Conservation (phyloP, 208 protist genomes). For the Crithidia sp. region DNA sequence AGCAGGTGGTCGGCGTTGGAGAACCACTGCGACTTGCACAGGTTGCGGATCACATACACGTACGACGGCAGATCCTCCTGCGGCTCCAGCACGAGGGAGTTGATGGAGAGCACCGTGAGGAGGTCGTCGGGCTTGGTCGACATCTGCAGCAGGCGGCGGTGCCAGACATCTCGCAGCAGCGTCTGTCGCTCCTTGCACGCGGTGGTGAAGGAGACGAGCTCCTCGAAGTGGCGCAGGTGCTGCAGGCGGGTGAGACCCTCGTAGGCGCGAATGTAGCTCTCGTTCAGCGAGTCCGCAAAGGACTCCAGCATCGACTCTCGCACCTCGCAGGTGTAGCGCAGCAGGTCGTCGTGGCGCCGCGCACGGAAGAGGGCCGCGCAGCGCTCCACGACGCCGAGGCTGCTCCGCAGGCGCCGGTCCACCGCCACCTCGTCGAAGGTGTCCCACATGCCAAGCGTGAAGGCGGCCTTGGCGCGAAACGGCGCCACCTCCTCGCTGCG, state of each 20-base stretch:
- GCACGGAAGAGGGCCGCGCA: conserved; percentile 80
- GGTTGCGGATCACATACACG: conserved; percentile 94
- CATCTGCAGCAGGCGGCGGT: conserved; percentile 82
- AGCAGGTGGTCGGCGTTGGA: conserved; percentile 75
- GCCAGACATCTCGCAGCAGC: conserved; percentile 90
- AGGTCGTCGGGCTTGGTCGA: conserved; percentile 92
- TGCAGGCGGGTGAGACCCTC: conserved; percentile 96
- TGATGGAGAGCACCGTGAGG: conserved; percentile 95
- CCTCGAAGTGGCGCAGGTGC: conserved; percentile 98
- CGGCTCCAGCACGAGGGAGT: conserved; percentile 94
- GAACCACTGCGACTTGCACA: conserved; percentile 87
- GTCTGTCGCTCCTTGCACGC: conserved; percentile 56
- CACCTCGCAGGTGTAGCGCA: conserved; percentile 57
- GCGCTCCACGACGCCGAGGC: conserved; percentile 75
- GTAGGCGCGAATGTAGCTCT: conserved; percentile 93
- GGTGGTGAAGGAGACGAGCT: conserved; percentile 96
- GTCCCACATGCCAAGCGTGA: conserved; percentile 74
- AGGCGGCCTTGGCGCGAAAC: conserved; percentile 82
- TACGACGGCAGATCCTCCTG: conserved; percentile 94
- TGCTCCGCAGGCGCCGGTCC: conserved; percentile 44
- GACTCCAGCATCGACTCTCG: conserved; percentile 73
- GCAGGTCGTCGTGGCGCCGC: conserved; percentile 57
- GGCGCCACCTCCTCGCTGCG: conserved; percentile 69
- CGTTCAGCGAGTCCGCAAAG: conserved; percentile 85
- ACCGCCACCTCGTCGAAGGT: conserved; percentile 75